These are phyloP conservation scores for Neocatenulostroma microsporum DNA, from an alignment of 2,329 filamentous ascomycete genomes.

Conservation along the genomic window DNA sequence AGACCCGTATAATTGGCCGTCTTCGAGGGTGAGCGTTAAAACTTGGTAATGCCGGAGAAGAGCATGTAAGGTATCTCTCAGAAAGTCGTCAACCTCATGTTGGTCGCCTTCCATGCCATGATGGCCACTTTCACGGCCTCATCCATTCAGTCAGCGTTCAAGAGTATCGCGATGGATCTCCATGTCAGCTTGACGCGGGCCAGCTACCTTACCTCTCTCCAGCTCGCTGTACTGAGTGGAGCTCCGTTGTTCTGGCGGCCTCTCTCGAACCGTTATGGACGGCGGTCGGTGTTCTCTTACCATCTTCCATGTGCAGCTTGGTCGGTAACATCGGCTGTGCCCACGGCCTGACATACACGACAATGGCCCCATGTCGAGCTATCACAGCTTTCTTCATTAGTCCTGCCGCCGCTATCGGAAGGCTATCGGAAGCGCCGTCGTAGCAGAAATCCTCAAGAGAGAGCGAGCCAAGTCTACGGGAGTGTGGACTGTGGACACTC, in stretches of 20 bases:
- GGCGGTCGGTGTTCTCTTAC: conserved; percentile 49
- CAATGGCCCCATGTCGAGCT: conserved; percentile 45
- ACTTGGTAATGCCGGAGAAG: not conserved
- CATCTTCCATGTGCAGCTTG: conserved; percentile 36
- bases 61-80: conserved; percentile 12
- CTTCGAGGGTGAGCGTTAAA: not conserved
- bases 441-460: conserved; percentile 48
- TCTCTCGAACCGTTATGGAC: conserved; percentile 45
- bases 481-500: conserved; percentile 51
- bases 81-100: conserved; percentile 46
- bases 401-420: conserved; percentile 47
- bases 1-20: conserved; percentile 48
- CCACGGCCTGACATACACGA: conserved; percentile 39
- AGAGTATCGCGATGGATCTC: conserved; percentile 44
- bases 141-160: conserved; percentile 47
- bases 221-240: conserved; percentile 45
- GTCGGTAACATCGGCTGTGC: conserved; percentile 48
- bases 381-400: conserved; percentile 49
- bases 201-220: conserved; percentile 47
- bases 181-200: conserved; percentile 41
- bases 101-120: conserved; percentile 44
- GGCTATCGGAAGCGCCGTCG: conserved; percentile 50
- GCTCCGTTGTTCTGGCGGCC: conserved; percentile 50
- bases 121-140: conserved; percentile 49
- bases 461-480: conserved; percentile 49